These are phyloP conservation scores for Clarireedia hainanense DNA, from an alignment of 2,329 filamentous ascomycete genomes.

Conservation along the genomic window DNA sequence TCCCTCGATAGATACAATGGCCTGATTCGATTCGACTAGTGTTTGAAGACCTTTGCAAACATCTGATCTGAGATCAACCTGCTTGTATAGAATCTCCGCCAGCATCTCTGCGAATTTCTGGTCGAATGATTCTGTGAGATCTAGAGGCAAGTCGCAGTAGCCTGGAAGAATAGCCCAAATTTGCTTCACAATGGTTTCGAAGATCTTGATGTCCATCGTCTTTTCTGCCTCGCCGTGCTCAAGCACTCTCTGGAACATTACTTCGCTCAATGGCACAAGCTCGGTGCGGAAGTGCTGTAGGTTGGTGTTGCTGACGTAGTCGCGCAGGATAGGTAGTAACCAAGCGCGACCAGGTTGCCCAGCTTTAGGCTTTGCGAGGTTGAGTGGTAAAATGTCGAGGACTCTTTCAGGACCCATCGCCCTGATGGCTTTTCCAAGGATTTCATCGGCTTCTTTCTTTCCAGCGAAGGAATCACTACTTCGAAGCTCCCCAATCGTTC, in stretches of 20 bases:
- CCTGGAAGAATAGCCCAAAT: constrained; percentile 91
- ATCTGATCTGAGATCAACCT: constrained; percentile 78
- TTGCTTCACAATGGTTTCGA: constrained; percentile 91
- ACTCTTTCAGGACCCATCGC: constrained; percentile 87
- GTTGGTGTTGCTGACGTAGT: constrained; percentile 82
- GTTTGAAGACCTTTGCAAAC: constrained; percentile 81
- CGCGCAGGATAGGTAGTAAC: constrained; percentile 86
- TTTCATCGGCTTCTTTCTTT: constrained; percentile 89
- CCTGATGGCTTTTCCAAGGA: constrained; percentile 78
- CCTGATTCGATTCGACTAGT: constrained; percentile 85
- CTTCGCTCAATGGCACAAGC: constrained; percentile 81
- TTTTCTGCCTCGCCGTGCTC: constrained; percentile 77
- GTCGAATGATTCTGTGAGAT: constrained; percentile 70
- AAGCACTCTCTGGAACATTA: constrained; percentile 81
- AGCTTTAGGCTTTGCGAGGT: constrained; percentile 68
- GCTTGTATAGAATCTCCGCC: constrained; percentile 86
- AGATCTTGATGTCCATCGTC: constrained; percentile 95
- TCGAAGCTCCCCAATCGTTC: constrained; percentile 77
- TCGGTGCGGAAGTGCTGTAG: constrained; percentile 78
- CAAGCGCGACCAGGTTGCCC: constrained; percentile 83
- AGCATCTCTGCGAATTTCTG: constrained; percentile 83
- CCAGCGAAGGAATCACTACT: constrained; percentile 81
- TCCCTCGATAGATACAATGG: constrained; percentile 61
- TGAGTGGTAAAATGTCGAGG: constrained; percentile 74
- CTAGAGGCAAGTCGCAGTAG: constrained; percentile 87